Evolutionary conservation across 306 rosid genomes (phyloP).

Genomic region (Alnus glutinosa): DNA sequence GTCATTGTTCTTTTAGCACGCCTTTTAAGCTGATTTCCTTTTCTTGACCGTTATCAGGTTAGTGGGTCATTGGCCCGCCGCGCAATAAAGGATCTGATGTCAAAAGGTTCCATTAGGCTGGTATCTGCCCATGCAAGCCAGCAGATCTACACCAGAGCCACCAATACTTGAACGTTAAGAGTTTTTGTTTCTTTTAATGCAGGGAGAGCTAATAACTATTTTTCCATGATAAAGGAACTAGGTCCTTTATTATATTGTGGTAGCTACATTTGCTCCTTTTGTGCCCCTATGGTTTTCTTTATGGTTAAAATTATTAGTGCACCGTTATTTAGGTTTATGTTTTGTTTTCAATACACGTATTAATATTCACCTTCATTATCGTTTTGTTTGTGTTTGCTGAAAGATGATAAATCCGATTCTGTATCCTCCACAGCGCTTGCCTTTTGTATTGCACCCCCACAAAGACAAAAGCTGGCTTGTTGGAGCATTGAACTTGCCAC

Average conservation of each 20-base stretch:
- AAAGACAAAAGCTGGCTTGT: no score
- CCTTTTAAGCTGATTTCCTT: not conserved
- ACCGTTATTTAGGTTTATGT: not conserved
- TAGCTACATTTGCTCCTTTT: not conserved
- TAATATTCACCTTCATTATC: no score
- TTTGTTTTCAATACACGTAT: no score
- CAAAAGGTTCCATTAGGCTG: constrained; percentile 36
- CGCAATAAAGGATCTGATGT: constrained; percentile 35
- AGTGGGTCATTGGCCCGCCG: constrained; percentile 45
- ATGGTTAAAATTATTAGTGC: not conserved
- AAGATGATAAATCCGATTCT: no score
- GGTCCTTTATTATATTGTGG: not conserved
- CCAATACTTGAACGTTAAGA: constrained; percentile 20
- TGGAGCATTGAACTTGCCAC: no score
- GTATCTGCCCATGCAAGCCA: constrained; percentile 36
- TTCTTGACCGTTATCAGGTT: constrained; percentile 17
- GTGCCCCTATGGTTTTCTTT: not conserved
- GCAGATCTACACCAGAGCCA: constrained; percentile 40
- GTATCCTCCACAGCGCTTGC: no score
- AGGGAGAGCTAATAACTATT: not conserved
- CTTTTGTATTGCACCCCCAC: no score
- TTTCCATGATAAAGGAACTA: not conserved
- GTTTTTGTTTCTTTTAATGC: not conserved
- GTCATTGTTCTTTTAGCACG: not conserved
- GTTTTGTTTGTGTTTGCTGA: no score